A percentile compares a stretch with the other conserved stretches of the same genome.
Conservation (phyloP, 2,329 filamentous ascomycete species). For the Orbilia ellipsospora region DNA sequence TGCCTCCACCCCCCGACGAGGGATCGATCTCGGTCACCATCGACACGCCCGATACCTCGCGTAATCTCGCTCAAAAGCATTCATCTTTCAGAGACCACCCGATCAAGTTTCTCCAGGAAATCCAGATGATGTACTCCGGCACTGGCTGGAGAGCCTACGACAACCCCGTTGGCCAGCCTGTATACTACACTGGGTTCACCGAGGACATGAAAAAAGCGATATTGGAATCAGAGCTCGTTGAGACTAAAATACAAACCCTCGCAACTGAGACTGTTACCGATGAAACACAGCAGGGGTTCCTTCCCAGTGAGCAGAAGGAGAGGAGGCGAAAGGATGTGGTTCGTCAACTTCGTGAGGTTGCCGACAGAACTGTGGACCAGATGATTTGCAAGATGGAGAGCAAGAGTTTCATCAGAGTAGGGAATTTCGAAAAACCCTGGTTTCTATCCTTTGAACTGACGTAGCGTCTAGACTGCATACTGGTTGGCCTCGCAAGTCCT, state of each 20-base stretch:
- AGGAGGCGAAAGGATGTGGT: constrained; percentile 75
- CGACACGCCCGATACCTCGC: constrained; percentile 21
- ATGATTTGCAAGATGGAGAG: constrained; percentile 99
- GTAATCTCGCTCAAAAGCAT: constrained; percentile 27
- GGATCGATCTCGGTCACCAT: constrained; percentile 21
- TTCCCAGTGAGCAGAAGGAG: constrained; percentile 68
- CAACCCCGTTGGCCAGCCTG: constrained; percentile 85
- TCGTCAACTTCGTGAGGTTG: constrained; percentile 78
- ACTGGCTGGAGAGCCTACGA: constrained; percentile 97
- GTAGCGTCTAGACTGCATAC: constrained; percentile 74
- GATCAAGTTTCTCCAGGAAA: constrained; percentile 86
- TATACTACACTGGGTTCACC: constrained; percentile 91
- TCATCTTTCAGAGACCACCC: constrained; percentile 67
- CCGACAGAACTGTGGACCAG: constrained; percentile 85
- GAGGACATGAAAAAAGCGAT: constrained; percentile 87
- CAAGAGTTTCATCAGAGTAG: constrained; percentile 81
- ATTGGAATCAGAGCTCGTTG: constrained; percentile 73
- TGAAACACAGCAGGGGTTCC: constrained; percentile 79
- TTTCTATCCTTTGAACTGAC: not conserved
- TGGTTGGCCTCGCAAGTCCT: constrained; percentile 88
- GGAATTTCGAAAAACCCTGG: not conserved
- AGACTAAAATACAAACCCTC: constrained; percentile 62
- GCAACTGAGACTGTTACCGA: constrained; percentile 78
- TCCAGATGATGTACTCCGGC: constrained; percentile 91
- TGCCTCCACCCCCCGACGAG: constrained; percentile 61